These are phyloP conservation scores for Sideroxylon spinosum DNA, from an alignment of 179 eudicot species.

Conservation along the genomic window DNA sequence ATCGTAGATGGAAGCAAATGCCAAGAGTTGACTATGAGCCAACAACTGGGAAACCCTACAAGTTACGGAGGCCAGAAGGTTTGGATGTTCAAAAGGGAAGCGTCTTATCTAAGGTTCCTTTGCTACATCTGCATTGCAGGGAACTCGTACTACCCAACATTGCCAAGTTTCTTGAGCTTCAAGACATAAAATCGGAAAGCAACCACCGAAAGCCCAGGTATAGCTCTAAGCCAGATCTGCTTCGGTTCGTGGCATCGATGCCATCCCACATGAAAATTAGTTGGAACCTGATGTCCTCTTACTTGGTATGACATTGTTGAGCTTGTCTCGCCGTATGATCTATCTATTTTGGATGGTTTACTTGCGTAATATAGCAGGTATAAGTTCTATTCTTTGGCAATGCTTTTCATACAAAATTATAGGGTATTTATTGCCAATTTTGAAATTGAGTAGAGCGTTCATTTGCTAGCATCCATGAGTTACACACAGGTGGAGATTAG, in stretches of 20 bases:
- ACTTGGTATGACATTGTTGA: conserved; percentile 39
- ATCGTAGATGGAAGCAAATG: conserved; percentile 77
- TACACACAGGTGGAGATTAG: no score
- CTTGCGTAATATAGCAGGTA: neutral
- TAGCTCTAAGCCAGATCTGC: conserved; percentile 47
- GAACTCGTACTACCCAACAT: conserved; percentile 85
- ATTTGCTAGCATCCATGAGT: no score
- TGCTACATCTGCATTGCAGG: conserved; percentile 77
- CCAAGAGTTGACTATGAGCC: conserved; percentile 77
- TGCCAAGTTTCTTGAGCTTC: conserved; percentile 49
- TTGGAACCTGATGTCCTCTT: conserved; percentile 96
- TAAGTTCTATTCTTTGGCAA: neutral
- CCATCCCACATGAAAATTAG: conserved; percentile 98
- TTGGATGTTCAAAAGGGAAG: conserved; percentile 90
- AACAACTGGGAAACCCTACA: conserved; percentile 70
- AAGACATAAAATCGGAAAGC: conserved; percentile 20
- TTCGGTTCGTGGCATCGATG: conserved; percentile 87
- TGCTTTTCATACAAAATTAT: neutral
- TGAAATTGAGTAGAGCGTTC: no score
- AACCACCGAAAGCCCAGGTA: conserved; percentile 15
- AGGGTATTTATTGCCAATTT: no score
- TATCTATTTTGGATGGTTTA: no score
- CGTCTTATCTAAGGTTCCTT: conserved; percentile 79
- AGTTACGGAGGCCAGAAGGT: conserved; percentile 68
- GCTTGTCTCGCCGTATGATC: neutral